Percentiles rank a stretch among this genome's conserved stretches.
Evolutionary conservation across 345 rosid species (phyloP).

Genomic region (Eucalyptus pumila): DNA sequence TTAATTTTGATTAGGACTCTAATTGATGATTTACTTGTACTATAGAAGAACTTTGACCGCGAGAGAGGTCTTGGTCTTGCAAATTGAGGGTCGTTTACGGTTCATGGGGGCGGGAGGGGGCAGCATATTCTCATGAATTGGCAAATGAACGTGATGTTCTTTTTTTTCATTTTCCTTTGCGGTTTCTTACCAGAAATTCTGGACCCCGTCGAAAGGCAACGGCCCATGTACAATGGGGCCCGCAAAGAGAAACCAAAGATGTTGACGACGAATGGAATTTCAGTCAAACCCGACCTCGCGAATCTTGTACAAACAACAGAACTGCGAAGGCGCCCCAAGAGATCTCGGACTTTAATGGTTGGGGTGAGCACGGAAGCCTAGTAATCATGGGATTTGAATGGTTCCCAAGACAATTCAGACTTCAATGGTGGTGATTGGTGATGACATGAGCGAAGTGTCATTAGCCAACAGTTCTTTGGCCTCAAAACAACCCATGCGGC

Average conservation of each 20-base stretch:
- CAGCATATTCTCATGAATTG: neutral
- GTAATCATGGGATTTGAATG: neutral
- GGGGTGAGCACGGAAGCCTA: neutral
- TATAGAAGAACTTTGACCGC: neutral
- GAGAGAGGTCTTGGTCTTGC: neutral
- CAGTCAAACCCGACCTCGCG: neutral
- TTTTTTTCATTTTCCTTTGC: neutral
- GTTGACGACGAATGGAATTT: neutral
- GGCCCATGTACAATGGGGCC: neutral
- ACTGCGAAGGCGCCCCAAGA: neutral
- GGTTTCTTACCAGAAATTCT: neutral
- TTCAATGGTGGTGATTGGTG: neutral
- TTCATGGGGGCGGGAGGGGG: neutral
- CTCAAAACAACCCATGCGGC: too few species aligned
- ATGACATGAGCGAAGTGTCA: neutral
- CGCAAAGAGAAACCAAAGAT: neutral
- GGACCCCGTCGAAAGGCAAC: neutral
- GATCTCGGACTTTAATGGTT: too few species aligned
- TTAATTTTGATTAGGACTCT: neutral
- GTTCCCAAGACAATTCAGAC: neutral
- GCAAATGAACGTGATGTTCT: neutral
- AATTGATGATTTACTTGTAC: neutral
- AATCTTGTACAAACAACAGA: neutral
- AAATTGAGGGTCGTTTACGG: neutral
- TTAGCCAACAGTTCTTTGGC: too few species aligned